Base-by-base conservation (phyloP, 768 basidiomycete species). In the Rhodosporidiobolus sp. region DNA sequence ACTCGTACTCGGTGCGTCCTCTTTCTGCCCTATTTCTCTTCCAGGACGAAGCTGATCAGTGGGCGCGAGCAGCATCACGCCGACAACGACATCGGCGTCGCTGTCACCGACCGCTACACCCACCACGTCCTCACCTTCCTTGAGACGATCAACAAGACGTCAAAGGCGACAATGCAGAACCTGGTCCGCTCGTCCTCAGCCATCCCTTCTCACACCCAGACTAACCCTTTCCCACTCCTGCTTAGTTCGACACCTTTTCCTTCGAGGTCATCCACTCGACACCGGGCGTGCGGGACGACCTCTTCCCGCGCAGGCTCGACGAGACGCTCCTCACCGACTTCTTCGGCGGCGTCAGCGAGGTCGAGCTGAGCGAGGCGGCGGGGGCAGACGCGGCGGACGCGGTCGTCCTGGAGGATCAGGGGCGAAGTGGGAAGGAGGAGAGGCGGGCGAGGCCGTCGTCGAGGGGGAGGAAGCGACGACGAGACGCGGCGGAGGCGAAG, bases 41-140 rank as follows among this genome's bases (percentile, higher is more conserved):
- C n/a, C 38, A 1, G 38, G 38, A n/a, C 46, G 34, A 46, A 11
- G 48, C 57, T 62, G 32, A 67, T 34, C 7, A 12, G 35, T n/a
- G n/a, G 24, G 55, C 20, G 52, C 20, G 34, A 17, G 1, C 76
- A 97, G 93, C 88, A 97, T 77, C 90, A 92, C 79, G 92, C 91
- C 78, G 96, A 99, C 83, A 84, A 88, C 48, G 95, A 97, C 74
- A 88, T 99, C 38, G 96, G 96, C 6, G 92, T 98, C 0, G 89
- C 93, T 0, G 94, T 99, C 60, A 96, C 97, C 73, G 96, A 99
- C 80, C 87, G 88, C 22, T 99, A 87, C 79, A 98, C 95, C 0
- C 96, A 98, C 82, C 90, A 90, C 78, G 84, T 94, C 38, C 86
- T 99, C 17, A 86, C 93, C 73, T 94, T 87, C 80, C 88, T 99